These are phyloP conservation scores for Rhipidocladum racemiflorum DNA, from an alignment of 176 grass and related monocot species.

Conservation along the genomic window DNA sequence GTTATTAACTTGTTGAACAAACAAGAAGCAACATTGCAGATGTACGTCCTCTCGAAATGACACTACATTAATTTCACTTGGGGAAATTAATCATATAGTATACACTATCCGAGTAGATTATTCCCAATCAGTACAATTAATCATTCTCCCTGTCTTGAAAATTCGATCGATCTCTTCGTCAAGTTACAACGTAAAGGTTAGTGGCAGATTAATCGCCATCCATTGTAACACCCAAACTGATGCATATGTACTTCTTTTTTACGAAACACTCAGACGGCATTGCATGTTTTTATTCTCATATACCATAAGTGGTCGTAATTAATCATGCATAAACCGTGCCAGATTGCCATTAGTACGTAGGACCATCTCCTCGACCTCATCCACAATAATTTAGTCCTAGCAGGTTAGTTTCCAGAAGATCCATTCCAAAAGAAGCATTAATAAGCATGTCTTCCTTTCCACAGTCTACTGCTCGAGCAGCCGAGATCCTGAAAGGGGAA, in stretches of 20 bases:
- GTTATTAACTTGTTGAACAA: neutral
- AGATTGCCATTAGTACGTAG: conserved; percentile 18
- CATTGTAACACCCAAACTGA: neutral
- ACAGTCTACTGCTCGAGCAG: neutral
- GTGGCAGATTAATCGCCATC: neutral
- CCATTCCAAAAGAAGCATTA: conserved; percentile 40
- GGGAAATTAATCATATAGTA: no score
- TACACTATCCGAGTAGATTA: conserved; percentile 4
- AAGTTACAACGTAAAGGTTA: neutral
- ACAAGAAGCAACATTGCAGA: conserved; percentile 18
- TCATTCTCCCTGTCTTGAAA: neutral
- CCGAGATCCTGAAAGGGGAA: conserved; percentile 27
- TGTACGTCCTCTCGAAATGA: neutral
- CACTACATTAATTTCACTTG: conserved; percentile 3
- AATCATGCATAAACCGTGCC: conserved; percentile 42
- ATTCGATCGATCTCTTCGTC: neutral
- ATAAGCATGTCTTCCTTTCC: neutral
- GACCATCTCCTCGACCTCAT: conserved; percentile 9
- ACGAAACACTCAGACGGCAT: neutral
- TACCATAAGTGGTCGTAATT: conserved; percentile 30
- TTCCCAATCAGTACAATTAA: conserved; percentile 34
- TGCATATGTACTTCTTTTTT: neutral
- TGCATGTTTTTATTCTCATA: neutral
- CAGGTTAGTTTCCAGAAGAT: conserved; percentile 3
- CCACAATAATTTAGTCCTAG: neutral